These are phyloP conservation scores for Cladosporium velox DNA, from an alignment of 2,329 filamentous ascomycete genomes.

Conservation along the genomic window DNA sequence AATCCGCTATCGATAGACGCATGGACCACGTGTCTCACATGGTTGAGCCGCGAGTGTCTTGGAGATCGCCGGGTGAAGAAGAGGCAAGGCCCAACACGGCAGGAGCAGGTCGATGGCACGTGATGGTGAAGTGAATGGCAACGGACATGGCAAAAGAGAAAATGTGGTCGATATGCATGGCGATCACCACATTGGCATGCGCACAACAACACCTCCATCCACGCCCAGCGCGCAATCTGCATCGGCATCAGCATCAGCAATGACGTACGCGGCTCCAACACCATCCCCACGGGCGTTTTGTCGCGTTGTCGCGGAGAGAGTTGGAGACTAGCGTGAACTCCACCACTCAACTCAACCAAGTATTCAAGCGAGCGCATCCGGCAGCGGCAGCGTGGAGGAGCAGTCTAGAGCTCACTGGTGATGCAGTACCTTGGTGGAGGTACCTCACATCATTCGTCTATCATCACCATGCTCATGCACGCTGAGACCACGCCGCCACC, in stretches of 20 bases:
- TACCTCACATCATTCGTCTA: background rate
- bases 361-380: background rate
- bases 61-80: slow-evolving; percentile 3
- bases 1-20: slow-evolving; percentile 19
- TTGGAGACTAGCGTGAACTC: slow-evolving; percentile 19
- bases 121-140: background rate
- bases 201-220: background rate
- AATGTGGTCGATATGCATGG: background rate
- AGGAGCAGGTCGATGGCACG: background rate
- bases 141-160: background rate
- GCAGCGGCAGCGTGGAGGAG: background rate
- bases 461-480: slow-evolving; percentile 15
- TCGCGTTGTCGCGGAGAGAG: background rate
- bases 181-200: background rate
- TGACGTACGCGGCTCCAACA: slow-evolving; percentile 17
- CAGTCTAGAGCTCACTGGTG: background rate
- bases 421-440: slow-evolving; percentile 13
- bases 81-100: slow-evolving; percentile 1
- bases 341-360: slow-evolving; percentile 3
- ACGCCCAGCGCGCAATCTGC: background rate
- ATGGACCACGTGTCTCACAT: slow-evolving; percentile 11
- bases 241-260: background rate
- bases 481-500: slow-evolving; percentile 11
- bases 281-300: slow-evolving; percentile 12
- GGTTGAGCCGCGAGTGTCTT: slow-evolving; percentile 21